phyloP scores from a whole-genome alignment of 169 alveolate species.

The Plasmodium berghei region DNA sequence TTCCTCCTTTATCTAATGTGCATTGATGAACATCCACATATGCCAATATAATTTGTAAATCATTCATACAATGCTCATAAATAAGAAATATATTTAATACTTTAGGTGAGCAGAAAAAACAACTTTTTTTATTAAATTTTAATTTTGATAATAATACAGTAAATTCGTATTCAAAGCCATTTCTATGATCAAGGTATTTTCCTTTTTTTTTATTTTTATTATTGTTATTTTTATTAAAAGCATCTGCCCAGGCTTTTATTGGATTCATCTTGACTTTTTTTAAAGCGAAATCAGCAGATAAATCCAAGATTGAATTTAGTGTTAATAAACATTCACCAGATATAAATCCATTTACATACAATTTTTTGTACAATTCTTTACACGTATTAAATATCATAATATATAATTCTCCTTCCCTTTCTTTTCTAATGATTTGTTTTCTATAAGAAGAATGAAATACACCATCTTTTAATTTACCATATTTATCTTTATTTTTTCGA shows the following conservation, averaged over 20 bases:
- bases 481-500: slow-evolving; percentile 13
- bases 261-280: slow-evolving; percentile 86
- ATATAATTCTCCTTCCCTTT: slow-evolving; percentile 88
- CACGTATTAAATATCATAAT: slow-evolving; percentile 89
- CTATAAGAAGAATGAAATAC: slow-evolving; percentile 38
- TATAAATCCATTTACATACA: slow-evolving; percentile 83
- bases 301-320: slow-evolving; percentile 82
- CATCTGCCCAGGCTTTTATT: slow-evolving; percentile 83
- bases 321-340: slow-evolving; percentile 87
- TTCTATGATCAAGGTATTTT: slow-evolving; percentile 46
- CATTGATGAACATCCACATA: slow-evolving; percentile 90
- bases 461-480: slow-evolving; percentile 16
- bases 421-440: slow-evolving; percentile 79
- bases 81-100: slow-evolving; percentile 70
- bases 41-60: slow-evolving; percentile 85
- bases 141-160: slow-evolving; percentile 50
- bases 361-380: slow-evolving; percentile 85
- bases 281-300: slow-evolving; percentile 87
- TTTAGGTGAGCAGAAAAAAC: slow-evolving; percentile 48
- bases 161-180: slow-evolving; percentile 77
- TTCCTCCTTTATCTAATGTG: slow-evolving; percentile 85
- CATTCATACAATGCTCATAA: slow-evolving; percentile 78
- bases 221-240: slow-evolving; percentile 53
- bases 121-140: slow-evolving; percentile 33
- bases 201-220: slow-evolving; percentile 40